phyloP scores from a whole-genome alignment of 768 basidiomycete species.

The Amyloporia xantha region DNA sequence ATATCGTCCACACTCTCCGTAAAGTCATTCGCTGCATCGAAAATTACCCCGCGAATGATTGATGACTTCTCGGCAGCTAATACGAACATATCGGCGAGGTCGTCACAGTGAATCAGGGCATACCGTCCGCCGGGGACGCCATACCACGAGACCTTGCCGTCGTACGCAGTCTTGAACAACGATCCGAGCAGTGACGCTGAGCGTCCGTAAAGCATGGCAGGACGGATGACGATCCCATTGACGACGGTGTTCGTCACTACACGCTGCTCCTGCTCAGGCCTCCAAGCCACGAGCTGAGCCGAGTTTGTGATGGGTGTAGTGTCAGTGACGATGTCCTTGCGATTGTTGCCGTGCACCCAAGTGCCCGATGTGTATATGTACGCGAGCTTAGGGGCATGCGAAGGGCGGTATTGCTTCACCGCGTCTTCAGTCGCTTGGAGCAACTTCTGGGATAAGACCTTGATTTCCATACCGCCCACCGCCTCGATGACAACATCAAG shows the following conservation, averaged over 20 bases:
- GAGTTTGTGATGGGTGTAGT: constrained; percentile 26
- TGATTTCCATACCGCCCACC: constrained; percentile 21
- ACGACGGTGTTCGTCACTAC: constrained; percentile 25
- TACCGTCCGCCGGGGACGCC: constrained; percentile 32
- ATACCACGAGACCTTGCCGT: constrained; percentile 27
- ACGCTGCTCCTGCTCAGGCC: constrained; percentile 27
- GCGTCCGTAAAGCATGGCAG: constrained; percentile 35
- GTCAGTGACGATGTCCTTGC: constrained; percentile 26
- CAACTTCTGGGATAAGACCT: constrained; percentile 17
- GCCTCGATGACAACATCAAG: constrained; percentile 32
- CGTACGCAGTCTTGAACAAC: constrained; percentile 28
- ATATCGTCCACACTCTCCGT: constrained; percentile 37
- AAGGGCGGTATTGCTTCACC: constrained; percentile 21
- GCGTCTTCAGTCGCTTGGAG: constrained; percentile 22
- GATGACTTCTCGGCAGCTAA: constrained; percentile 33
- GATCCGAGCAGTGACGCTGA: constrained; percentile 29
- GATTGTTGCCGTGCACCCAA: constrained; percentile 38
- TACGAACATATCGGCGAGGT: constrained; percentile 38
- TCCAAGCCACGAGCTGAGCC: constrained; percentile 27
- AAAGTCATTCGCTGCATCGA: constrained; percentile 34
- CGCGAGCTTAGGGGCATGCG: constrained; percentile 30
- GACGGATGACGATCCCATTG: constrained; percentile 41
- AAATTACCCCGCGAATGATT: constrained; percentile 31
- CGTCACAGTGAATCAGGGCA: constrained; percentile 36
- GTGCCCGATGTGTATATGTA: constrained; percentile 42